These are phyloP conservation scores for Penicillium italicum DNA, from an alignment of 2,329 filamentous ascomycete genomes.

Conservation along the genomic window DNA sequence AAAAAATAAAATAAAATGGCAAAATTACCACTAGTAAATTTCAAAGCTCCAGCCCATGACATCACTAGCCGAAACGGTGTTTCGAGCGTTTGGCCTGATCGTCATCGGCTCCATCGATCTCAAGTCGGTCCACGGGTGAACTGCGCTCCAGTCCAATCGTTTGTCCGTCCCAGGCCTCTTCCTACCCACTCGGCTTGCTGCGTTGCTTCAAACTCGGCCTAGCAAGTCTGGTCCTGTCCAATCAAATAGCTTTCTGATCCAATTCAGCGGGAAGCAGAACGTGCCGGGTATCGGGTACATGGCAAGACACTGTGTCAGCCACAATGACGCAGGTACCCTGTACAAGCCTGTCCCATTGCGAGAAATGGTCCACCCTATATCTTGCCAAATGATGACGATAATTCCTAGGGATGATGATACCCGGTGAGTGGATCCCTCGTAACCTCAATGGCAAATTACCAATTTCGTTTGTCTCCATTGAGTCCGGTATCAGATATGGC, in stretches of 20 bases:
- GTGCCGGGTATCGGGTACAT: slow-evolving; percentile 18
- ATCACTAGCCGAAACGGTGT: slow-evolving; percentile 29
- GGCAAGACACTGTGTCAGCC: slow-evolving; percentile 7
- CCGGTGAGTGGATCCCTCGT: slow-evolving; percentile 28
- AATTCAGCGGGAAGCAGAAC: neutral
- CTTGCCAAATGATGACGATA: slow-evolving; percentile 34
- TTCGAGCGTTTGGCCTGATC: slow-evolving; percentile 31
- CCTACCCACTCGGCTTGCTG: slow-evolving; percentile 26
- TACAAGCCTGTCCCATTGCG: slow-evolving; percentile 8
- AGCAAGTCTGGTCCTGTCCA: slow-evolving; percentile 10
- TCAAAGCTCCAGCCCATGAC: slow-evolving; percentile 25
- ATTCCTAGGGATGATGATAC: slow-evolving; percentile 39
- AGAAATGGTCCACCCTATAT: slow-evolving; percentile 11
- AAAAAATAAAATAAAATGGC: neutral
- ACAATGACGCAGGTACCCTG: slow-evolving; percentile 22
- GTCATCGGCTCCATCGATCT: slow-evolving; percentile 36
- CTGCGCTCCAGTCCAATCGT: slow-evolving; percentile 22
- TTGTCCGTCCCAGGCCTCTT: slow-evolving; percentile 6
- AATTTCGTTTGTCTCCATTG: slow-evolving; percentile 12
- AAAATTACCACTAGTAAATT: slow-evolving; percentile 21
- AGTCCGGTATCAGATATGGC: slow-evolving; percentile 13
- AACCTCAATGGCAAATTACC: slow-evolving; percentile 16
- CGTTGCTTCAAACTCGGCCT: slow-evolving; percentile 21
- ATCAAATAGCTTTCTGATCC: slow-evolving; percentile 10
- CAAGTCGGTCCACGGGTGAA: slow-evolving; percentile 27